phyloP scores from a whole-genome alignment of 768 basidiomycete genomes.

The Mycena sanguinolenta region DNA sequence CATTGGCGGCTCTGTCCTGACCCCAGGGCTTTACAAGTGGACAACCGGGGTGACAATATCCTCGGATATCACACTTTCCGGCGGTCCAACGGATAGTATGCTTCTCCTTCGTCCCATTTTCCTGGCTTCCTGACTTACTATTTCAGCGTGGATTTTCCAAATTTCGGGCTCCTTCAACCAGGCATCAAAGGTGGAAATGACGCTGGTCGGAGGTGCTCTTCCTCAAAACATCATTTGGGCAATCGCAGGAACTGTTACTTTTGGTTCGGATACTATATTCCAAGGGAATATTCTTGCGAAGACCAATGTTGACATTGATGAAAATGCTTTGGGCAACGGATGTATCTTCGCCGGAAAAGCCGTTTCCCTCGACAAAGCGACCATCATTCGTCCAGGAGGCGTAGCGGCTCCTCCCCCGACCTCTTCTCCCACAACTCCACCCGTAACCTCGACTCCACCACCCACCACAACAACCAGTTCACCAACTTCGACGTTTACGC shows the following conservation, averaged over 20 bases:
- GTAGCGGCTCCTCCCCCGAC: not conserved
- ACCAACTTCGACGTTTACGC: not conserved
- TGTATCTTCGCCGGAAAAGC: constrained; percentile 17
- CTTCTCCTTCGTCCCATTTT: not conserved
- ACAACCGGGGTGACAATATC: constrained; percentile 21
- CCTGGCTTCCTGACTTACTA: not conserved
- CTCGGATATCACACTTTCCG: constrained; percentile 6
- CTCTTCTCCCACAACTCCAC: not conserved
- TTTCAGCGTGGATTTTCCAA: constrained; percentile 25
- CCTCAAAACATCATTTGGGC: constrained; percentile 20
- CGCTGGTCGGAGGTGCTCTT: constrained; percentile 12
- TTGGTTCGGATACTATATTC: not conserved
- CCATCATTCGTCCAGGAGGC: constrained; percentile 2
- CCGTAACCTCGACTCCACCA: not conserved
- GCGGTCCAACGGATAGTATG: constrained; percentile 22
- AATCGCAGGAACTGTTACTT: constrained; percentile 3
- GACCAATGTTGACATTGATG: constrained; percentile 9
- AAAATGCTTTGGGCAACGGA: constrained; percentile 8
- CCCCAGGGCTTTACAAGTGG: constrained; percentile 25
- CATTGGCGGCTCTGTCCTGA: constrained; percentile 19
- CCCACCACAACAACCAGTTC: constrained; percentile 2
- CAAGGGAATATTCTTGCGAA: constrained; percentile 20
- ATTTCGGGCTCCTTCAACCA: constrained; percentile 15
- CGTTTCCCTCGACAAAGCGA: constrained; percentile 4
- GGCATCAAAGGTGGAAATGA: constrained; percentile 9